A percentile compares a stretch with the other conserved stretches of the same genome.
Evolutionary conservation across 2,329 filamentous ascomycete genomes (phyloP).

Genomic region (Hymenotorrendiella dingleyae): DNA sequence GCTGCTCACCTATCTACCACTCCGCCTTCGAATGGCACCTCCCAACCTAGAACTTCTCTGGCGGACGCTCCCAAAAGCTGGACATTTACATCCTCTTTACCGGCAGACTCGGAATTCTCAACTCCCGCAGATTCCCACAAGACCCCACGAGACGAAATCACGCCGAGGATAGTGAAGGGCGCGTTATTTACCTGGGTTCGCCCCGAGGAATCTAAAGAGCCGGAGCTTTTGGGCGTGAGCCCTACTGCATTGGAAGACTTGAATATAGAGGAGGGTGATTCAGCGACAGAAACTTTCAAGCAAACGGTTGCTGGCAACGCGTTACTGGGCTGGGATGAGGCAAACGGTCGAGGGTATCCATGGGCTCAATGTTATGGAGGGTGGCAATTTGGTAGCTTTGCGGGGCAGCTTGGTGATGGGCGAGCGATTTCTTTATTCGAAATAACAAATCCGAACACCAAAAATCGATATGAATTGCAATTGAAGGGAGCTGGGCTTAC

Average conservation of each 20-base stretch:
- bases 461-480: constrained; percentile 80
- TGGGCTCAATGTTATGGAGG: constrained; percentile 99
- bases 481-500: constrained; percentile 91
- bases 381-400: constrained; percentile 77
- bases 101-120: constrained; percentile 70
- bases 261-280: constrained; percentile 65
- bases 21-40: constrained; percentile 14
- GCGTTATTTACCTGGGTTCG: constrained; percentile 89
- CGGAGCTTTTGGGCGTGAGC: constrained; percentile 78
- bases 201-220: constrained; percentile 64
- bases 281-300: constrained; percentile 66
- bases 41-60: constrained; percentile 32
- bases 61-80: constrained; percentile 58
- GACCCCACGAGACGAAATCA: constrained; percentile 69
- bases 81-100: constrained; percentile 61
- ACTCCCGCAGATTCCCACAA: constrained; percentile 77
- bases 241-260: constrained; percentile 72
- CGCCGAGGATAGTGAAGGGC: constrained; percentile 75
- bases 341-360: constrained; percentile 70
- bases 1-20: constrained; percentile 34
- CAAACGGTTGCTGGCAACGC: constrained; percentile 76
- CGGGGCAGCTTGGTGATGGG: constrained; percentile 90
- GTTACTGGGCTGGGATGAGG: constrained; percentile 70
- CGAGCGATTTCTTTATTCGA: constrained; percentile 94
- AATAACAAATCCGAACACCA: constrained; percentile 65